Evolutionary conservation across 2,329 filamentous ascomycete genomes (phyloP).

Genomic region (Scedosporium apiospermum): DNA sequence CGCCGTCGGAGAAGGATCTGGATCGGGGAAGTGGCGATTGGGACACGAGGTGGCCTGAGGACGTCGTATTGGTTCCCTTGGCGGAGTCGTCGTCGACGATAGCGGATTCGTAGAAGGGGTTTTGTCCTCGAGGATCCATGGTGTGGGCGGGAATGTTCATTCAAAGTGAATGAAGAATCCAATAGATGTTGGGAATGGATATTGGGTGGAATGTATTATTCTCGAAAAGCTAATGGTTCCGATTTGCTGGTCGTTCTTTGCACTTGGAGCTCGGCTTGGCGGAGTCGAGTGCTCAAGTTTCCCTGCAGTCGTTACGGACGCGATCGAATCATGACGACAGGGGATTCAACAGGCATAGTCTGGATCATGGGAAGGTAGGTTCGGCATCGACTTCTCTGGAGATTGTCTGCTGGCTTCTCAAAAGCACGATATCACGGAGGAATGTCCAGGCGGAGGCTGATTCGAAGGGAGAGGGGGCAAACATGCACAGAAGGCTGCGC

Average conservation of each 20-base stretch:
- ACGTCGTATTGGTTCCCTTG: not conserved
- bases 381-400: not conserved
- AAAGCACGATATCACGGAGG: no score
- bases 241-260: not conserved
- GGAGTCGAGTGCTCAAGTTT: not conserved
- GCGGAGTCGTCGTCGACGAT: not conserved
- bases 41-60: not conserved
- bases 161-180: no score
- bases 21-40: constrained; percentile 40
- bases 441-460: not conserved
- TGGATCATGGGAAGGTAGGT: not conserved
- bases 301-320: not conserved
- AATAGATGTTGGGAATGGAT: not conserved
- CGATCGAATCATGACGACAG: not conserved
- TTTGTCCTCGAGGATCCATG: not conserved
- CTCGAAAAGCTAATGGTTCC: not conserved
- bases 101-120: not conserved
- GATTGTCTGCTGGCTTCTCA: not conserved
- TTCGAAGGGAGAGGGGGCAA: not conserved
- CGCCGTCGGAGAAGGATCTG: constrained; percentile 57
- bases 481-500: not conserved
- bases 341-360: not conserved
- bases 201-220: not conserved
- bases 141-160: not conserved
- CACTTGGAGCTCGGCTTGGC: not conserved